Percentiles rank a stretch among this genome's conserved stretches.
phyloP scores from a whole-genome alignment of 805 yeast species.

The Metschnikowia dekortorum region DNA sequence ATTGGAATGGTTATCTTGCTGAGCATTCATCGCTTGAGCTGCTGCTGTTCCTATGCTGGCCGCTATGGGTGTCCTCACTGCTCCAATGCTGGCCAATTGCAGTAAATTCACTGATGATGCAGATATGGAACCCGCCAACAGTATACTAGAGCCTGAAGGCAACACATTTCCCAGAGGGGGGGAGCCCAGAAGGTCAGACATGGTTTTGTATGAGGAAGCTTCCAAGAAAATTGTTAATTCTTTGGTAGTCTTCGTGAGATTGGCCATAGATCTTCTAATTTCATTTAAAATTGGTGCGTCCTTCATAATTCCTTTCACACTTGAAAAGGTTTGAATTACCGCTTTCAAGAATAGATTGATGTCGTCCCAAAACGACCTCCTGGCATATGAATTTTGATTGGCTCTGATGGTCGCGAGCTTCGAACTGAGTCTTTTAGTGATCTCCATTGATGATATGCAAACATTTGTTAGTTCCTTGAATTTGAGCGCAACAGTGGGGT shows the following conservation, averaged over 20 bases:
- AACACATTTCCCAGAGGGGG: conserved; percentile 5
- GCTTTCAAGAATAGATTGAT: conserved; percentile 78
- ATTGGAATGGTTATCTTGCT: conserved; percentile 8
- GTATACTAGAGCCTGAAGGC: conserved; percentile 1
- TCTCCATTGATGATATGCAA: conserved; percentile 78
- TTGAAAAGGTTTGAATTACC: conserved; percentile 75
- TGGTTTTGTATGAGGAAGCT: conserved; percentile 22
- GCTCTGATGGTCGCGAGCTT: conserved; percentile 49
- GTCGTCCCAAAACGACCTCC: conserved; percentile 77
- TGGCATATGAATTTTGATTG: conserved; percentile 46
- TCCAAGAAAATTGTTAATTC: conserved; percentile 88
- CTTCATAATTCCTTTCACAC: conserved; percentile 75
- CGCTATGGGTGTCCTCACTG: conserved; percentile 15
- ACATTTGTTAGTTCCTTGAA: conserved; percentile 74
- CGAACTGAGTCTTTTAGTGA: conserved; percentile 60
- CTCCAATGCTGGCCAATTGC: conserved; percentile 2
- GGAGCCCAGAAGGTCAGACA: conserved; percentile 13
- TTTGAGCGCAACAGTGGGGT: conserved; percentile 49
- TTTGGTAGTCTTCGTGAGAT: conserved; percentile 81
- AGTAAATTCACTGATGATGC: conserved; percentile 5
- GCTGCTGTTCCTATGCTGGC: conserved; percentile 16
- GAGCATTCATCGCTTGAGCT: conserved; percentile 16
- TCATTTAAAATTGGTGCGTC: conserved; percentile 79
- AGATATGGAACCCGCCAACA: conserved; percentile 2
- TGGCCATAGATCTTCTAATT: conserved; percentile 72